Evolutionary conservation across 768 basidiomycete species (phyloP).

Genomic region (Brasilioporus rufonigricans): DNA sequence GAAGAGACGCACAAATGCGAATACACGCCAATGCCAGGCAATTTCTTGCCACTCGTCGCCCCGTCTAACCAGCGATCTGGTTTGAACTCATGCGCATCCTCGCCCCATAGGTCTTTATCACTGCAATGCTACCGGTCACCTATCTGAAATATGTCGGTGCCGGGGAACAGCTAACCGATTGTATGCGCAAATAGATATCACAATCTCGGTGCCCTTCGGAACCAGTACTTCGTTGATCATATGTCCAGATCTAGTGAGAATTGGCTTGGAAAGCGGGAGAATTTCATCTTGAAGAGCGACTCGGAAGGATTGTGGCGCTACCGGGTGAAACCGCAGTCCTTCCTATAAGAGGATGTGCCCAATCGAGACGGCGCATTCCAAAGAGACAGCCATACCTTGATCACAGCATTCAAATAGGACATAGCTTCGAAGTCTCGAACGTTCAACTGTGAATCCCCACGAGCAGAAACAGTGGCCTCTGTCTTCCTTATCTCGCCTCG

Average conservation of each 20-base stretch:
- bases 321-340: slow-evolving; percentile 44
- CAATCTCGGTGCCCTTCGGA: slow-evolving; percentile 47
- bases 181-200: slow-evolving; percentile 51
- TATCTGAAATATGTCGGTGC: no score
- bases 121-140: slow-evolving; percentile 3
- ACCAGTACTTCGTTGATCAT: slow-evolving; percentile 43
- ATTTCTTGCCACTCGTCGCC: neutral
- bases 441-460: neutral
- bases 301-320: slow-evolving; percentile 47
- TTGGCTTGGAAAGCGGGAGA: slow-evolving; percentile 54
- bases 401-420: slow-evolving; percentile 41
- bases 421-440: slow-evolving; percentile 45
- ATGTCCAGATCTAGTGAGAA: slow-evolving; percentile 44
- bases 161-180: slow-evolving; percentile 43
- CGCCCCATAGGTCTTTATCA: slow-evolving; percentile 24
- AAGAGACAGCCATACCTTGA: slow-evolving; percentile 27
- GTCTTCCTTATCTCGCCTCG: slow-evolving; percentile 34
- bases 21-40: slow-evolving; percentile 14
- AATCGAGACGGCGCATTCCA: slow-evolving; percentile 12
- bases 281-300: slow-evolving; percentile 50
- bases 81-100: slow-evolving; percentile 23
- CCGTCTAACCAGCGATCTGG: slow-evolving; percentile 12
- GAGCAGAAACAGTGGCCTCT: neutral
- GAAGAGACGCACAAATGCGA: slow-evolving; percentile 6
- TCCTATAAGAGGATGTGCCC: slow-evolving; percentile 39